Evolutionary conservation across 352 stramenopile genomes (phyloP).

Genomic region (Stramenopiles sp.): DNA sequence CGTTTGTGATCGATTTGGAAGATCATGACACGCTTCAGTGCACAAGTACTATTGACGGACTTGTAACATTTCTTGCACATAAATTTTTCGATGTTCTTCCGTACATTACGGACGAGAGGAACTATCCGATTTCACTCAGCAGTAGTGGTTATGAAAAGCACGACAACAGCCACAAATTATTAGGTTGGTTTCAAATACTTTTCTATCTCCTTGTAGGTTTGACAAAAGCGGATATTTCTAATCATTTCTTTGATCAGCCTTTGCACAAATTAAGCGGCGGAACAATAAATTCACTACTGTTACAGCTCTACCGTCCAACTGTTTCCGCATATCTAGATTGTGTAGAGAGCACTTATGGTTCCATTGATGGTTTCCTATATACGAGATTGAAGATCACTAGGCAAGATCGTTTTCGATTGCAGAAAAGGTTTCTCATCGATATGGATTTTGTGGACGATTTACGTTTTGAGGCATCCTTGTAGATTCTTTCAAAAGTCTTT

Average conservation of each 20-base stretch:
- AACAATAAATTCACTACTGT: not conserved
- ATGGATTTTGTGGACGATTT: not conserved
- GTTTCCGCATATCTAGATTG: not conserved
- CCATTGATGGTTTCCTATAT: not conserved
- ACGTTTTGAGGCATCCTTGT: not conserved
- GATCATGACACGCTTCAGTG: not conserved
- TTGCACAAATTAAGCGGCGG: not conserved
- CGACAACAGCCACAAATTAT: not conserved
- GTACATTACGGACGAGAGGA: not conserved
- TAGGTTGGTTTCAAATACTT: not conserved
- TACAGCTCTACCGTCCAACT: not conserved
- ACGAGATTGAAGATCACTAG: not conserved
- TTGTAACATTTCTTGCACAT: not conserved
- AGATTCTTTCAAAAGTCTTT: no score
- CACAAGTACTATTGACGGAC: not conserved
- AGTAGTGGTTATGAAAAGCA: not conserved
- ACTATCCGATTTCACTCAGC: not conserved
- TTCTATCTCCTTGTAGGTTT: not conserved
- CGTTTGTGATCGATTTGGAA: not conserved
- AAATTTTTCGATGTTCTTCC: not conserved
- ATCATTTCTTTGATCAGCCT: not conserved
- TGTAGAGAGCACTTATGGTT: not conserved
- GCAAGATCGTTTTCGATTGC: not conserved
- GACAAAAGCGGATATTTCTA: not conserved
- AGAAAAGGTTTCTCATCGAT: not conserved